Base-by-base conservation (phyloP, 2,329 filamentous ascomycete species). In the Xylaria sp. region DNA sequence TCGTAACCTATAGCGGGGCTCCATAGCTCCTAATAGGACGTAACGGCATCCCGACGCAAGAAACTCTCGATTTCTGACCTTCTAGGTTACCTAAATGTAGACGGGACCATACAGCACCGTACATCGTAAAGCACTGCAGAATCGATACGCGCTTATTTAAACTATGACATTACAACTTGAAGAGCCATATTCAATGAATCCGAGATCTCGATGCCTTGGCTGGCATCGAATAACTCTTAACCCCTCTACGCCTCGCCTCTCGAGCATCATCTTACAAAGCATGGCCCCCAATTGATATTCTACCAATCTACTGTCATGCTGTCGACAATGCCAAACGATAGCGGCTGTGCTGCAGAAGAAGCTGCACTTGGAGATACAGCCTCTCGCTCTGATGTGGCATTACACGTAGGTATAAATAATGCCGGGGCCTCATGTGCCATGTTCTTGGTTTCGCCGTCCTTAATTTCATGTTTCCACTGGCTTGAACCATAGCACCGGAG, bases 331-430 rank as follows among this genome's bases (percentile, higher is more conserved):
- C 46, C 28, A 25, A 7, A 28, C 12, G 39, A 39, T 2, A 46
- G 15, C 9, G 61, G 28, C 55, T 25, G 41, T 41, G 39, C 41
- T 49, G 7, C n/a, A 57, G 52, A 57, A 57, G 41, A 57, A 36
- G 41, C 7, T 39, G 20, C 33, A 54, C 18, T 31, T 15, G 18
- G n/a, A 41, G 9, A 41, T 15, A 5, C 33, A 39, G 54, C 10
- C 55, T 28, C 20, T 25, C 20, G 9, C 25, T 39, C 54, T 3
- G 1, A 13, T 13, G 3, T 56, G 54, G 33, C 31, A 9, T 0
- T 39, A 13, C 54, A n/a, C 6, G 15, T 39, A 10, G n/a, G 23
- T 58, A 56, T 10, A 56, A 55, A 55, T 56, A n/a, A 15, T 23
- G 8, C 3, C 13, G 18, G 28, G 18, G 7, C 31, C 33, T 18